Base-by-base conservation (phyloP, 2,329 filamentous ascomycete genomes). In the Colletotrichum cordylinicola region DNA sequence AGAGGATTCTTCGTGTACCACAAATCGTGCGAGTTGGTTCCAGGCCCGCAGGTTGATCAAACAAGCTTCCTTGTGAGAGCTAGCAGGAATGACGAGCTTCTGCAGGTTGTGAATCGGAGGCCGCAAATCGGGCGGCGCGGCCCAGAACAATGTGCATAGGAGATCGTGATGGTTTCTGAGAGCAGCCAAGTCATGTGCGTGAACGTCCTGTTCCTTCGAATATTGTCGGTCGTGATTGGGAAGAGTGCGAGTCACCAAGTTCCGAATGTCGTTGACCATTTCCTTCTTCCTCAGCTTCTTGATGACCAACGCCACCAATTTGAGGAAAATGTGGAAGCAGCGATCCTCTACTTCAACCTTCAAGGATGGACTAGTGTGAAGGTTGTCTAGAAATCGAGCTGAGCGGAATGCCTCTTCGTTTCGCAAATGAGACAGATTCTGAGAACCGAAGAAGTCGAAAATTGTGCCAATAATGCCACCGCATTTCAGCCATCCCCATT, bases 151-250 rank as follows among this genome's bases (percentile, higher is more conserved):
- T 1, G 91, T 93, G 78, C 90, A 92, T 5, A 94, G 85, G 56
- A 94, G 88, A 81, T 94, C 92, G 74, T 94, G 92, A 75, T 94
- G 93, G 76, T 94, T 94, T 73, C 92, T 86, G 58, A 94, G 83
- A 7, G 92, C 91, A 6, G 91, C 91, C 61, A 94, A 85, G 65
- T 94, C 92, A 48, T 88, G 88, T 78, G 92, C 87, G 72, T 90
- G 87, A 13, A 93, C 87, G 8, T 85, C 87, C 74, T 92, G 88
- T 80, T 94, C 92, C 79, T 92, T 93, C 43, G 90, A 88, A 72
- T 92, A 91, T 75, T 93, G 90, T 12, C 93, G 87, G 77, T 91
- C 89, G 78, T 94, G 92, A 77, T 94, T 94, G 4, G 93, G 93
- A 71, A 93, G 87, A 2, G 91, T 89, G 33, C 93, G 88, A 16